A percentile compares a stretch with the other conserved stretches of the same genome.
phyloP scores from a whole-genome alignment of 1,139 yeast species.

The Taiozyma sp. region DNA sequence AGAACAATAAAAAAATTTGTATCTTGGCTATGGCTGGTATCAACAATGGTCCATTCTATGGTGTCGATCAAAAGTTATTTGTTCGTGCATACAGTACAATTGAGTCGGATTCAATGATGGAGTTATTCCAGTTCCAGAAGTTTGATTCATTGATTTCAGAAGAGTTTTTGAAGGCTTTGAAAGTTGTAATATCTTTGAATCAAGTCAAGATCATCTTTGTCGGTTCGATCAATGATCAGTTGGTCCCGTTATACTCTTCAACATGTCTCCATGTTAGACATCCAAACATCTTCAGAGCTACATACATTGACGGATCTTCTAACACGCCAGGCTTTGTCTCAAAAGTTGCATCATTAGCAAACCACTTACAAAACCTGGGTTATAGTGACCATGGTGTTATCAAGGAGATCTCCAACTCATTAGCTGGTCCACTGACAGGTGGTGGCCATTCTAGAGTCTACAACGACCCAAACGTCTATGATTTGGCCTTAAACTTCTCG shows the following conservation, averaged over 20 bases:
- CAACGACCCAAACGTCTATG: constrained; percentile 81
- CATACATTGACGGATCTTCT: constrained; percentile 63
- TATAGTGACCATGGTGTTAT: constrained; percentile 70
- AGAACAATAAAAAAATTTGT: constrained; percentile 51
- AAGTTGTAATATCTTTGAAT: constrained; percentile 49
- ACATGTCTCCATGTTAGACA: constrained; percentile 77
- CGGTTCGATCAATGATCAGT: constrained; percentile 87
- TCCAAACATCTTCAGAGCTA: constrained; percentile 86
- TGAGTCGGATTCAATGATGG: constrained; percentile 80
- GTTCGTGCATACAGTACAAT: constrained; percentile 87
- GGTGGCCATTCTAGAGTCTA: constrained; percentile 92
- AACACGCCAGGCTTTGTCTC: constrained; percentile 47
- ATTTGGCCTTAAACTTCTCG: constrained; percentile 67
- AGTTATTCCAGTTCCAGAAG: constrained; percentile 82
- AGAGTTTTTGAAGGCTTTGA: constrained; percentile 62
- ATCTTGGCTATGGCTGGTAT: constrained; percentile 94
- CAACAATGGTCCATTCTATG: constrained; percentile 89
- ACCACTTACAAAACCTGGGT: constrained; percentile 54
- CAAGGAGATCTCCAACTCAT: constrained; percentile 72
- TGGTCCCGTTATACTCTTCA: constrained; percentile 89
- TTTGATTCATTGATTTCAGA: constrained; percentile 66
- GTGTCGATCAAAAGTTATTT: constrained; percentile 75
- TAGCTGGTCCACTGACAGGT: constrained; percentile 90
- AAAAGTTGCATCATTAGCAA: constrained; percentile 44
- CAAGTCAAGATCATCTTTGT: constrained; percentile 76